Evolutionary conservation across 768 basidiomycete genomes (phyloP), one percentile per base, ranked within the genome.

Genomic region (Pulveroboletus frians): DNA sequence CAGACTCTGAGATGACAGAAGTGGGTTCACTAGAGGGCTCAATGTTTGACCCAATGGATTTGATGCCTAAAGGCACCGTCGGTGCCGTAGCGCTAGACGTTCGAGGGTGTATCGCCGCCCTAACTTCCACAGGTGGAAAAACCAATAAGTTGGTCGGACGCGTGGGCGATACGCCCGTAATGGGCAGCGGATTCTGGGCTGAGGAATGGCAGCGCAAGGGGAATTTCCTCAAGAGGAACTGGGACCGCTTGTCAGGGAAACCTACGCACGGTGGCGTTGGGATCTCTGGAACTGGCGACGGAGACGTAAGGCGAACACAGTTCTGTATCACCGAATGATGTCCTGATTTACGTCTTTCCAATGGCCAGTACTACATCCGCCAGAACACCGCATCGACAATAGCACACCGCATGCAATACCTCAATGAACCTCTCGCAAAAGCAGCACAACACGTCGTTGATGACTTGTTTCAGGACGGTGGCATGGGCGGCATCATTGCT

Each of bases 91-190:
- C 86, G 5, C 70, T 92, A 29, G 90, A 92, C 60, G 56, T 74
- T 6, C 71, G 80, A 20, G 89, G 89, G 0, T 89, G 88, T 59
- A 81, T 92, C 50, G 79, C 83, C 1, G 69, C 74, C 3, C 69
- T 83, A 15, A 92, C 90, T 1, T 90, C 88, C 1, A 92, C 89
- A 0, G 90, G 90, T 31, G 89, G 90, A 1, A 72, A 71, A 40
- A 92, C 88, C 32, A 92, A 92, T 67, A 92, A 92, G 64, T 74
- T 89, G 9, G 84, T 82, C 15, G 89, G 89, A 7, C 76, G 89
- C 5, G 72, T 92, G n/a, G 88, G 89, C 3, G 90, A 91, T 58
- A 92, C 90, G 1, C 88, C 89, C 0, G 64, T 76, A 26, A 83
- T 86, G 79, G 88, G 85, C 4, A 70, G 78, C 11, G 90, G 89